Evolutionary conservation across 441 rosid species (phyloP), one percentile per base, ranked within the genome.

Genomic region (Omphalea diandra): DNA sequence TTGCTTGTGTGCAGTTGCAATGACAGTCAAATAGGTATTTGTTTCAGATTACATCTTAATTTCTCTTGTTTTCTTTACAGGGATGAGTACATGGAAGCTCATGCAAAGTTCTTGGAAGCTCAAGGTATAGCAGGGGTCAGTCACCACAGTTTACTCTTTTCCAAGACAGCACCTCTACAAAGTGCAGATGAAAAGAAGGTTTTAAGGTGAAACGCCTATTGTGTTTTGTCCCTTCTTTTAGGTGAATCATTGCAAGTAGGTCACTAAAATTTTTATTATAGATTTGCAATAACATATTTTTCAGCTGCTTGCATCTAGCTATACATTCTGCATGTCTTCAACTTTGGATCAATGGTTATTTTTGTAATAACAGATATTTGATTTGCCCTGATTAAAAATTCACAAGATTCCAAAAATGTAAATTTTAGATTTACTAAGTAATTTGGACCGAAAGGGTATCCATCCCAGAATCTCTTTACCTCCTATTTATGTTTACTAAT

Each of bases 111-210:
- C 76, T 81, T 94, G 50, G 86, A 89, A 78, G 88, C 90, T 36
- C 84, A 83, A 36, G 94, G 97, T 22, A 90, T 94, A 65, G 97
- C 96, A 29, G 99, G 98, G 68, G 93, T 94, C 52, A 94, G 99
- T 74, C 89, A 95, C 75, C 99, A 95, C 77, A 95, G 96, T 75
- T 78, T 95, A 71, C 90, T 95, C 65, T 92, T 90, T 87, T 95
- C 99, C 41, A 95, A 92, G 80, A 77, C 91, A 18, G 87, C 89
- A 70, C 91, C 90, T 29, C 79, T 82, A 49, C 84, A 84, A 74
- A 85, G 79, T 63, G 90, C 75, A 40, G 79, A 79, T 49, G 85
- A 85, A n/a, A 97, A 84, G 71, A 88, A 80, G 52, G 89, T 79
- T 47, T 75, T 68, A 67, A 81, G 97, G 98, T 92, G 50, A 77